Evolutionary conservation across 179 eudicot genomes (phyloP).

Genomic region (Beta lomatogona): DNA sequence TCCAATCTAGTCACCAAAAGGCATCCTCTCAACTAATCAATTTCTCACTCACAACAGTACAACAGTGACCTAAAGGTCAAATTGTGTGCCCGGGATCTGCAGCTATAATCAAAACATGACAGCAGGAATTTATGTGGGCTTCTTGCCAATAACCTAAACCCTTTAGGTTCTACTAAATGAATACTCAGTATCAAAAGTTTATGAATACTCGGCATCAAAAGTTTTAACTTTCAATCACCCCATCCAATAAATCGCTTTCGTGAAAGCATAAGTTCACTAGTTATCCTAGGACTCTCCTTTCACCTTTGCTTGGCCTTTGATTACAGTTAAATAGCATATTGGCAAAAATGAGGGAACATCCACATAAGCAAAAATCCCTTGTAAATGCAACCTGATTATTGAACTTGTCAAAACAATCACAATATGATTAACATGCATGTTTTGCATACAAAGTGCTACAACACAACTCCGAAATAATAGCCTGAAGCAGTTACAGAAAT

Average conservation of each 20-base stretch:
- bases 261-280: not conserved
- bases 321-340: not conserved
- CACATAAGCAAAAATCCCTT: not conserved
- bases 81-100: not conserved
- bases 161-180: not conserved
- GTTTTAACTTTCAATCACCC: not conserved
- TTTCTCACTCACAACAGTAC: not conserved
- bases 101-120: not conserved
- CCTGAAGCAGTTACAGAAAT: not conserved
- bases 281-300: conserved; percentile 8
- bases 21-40: not conserved
- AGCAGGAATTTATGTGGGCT: not conserved
- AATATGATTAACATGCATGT: not conserved
- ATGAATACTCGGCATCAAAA: too few relatives aligned
- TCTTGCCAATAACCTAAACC: not conserved
- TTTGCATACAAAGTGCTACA: not conserved
- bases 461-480: not conserved
- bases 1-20: not conserved
- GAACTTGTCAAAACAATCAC: not conserved
- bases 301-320: conserved; percentile 1
- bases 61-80: not conserved
- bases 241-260: not conserved
- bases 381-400: not conserved
- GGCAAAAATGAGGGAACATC: conserved; percentile 4
- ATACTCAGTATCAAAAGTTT: not conserved